phyloP scores from a whole-genome alignment of 2,329 filamentous ascomycete species.

The Biscogniauxia marginata region DNA sequence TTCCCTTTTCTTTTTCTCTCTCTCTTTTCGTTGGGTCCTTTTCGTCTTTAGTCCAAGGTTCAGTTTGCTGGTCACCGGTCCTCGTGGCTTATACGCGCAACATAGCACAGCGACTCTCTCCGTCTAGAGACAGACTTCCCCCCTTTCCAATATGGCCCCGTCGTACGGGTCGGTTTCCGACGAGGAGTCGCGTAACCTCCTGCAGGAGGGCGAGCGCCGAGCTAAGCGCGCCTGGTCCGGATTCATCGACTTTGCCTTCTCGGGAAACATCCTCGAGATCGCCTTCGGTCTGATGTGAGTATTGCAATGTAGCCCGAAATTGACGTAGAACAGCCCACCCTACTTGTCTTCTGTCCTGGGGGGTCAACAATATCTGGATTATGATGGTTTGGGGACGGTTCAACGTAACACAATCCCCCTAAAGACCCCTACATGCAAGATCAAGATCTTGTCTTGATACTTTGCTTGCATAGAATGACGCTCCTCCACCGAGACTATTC shows the following conservation, averaged over 20 bases:
- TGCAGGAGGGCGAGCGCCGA: slow-evolving; percentile 46
- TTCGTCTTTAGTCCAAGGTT: neutral
- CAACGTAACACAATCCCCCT: slow-evolving; percentile 4
- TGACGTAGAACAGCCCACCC: too few relatives aligned
- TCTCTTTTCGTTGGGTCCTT: neutral
- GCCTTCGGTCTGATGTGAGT: slow-evolving; percentile 71
- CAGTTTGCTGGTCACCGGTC: too few relatives aligned
- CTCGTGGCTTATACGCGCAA: too few relatives aligned
- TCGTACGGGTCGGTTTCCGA: slow-evolving; percentile 8
- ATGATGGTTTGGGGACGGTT: neutral
- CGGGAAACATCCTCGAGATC: slow-evolving; percentile 74
- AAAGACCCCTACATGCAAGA: neutral
- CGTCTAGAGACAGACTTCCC: neutral
- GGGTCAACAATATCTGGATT: neutral
- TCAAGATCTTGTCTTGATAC: neutral
- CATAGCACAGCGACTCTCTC: neutral
- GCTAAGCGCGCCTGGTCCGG: slow-evolving; percentile 57
- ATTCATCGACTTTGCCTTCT: slow-evolving; percentile 70
- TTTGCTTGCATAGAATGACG: neutral
- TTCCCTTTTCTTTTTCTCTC: neutral
- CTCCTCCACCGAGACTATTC: neutral
- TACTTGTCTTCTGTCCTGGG: neutral
- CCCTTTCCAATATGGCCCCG: slow-evolving; percentile 6
- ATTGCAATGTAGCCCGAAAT: too few relatives aligned
- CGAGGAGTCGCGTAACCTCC: slow-evolving; percentile 42